Evolutionary conservation across 2,329 filamentous ascomycete genomes (phyloP).

Genomic region (Trichoderma citrinoviride): DNA sequence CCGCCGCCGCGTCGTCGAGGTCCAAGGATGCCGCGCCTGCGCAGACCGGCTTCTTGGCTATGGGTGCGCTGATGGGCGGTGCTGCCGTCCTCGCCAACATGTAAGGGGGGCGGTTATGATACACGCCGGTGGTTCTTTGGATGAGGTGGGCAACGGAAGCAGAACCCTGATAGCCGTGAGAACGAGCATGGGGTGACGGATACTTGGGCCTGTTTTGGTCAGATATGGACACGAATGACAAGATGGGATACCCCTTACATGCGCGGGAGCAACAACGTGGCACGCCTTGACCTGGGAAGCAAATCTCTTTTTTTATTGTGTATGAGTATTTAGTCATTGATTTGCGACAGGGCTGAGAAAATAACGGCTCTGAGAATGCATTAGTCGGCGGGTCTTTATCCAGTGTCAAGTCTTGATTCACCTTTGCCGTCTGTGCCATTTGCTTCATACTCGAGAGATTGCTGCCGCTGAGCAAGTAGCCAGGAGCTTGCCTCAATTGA

Average conservation of each 20-base stretch:
- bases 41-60: conserved; percentile 43
- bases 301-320: background rate
- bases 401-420: conserved; percentile 7
- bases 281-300: background rate
- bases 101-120: conserved; percentile 31
- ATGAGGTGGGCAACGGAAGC: background rate
- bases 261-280: background rate
- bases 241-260: conserved; percentile 10
- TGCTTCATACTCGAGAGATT: background rate
- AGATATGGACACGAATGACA: background rate
- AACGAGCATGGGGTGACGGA: no score
- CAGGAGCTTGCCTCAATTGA: background rate
- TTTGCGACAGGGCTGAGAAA: background rate
- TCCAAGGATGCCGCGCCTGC: conserved; percentile 31
- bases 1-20: conserved; percentile 24
- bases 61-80: conserved; percentile 49
- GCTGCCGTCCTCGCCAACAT: conserved; percentile 46
- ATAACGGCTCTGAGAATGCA: conserved; percentile 14
- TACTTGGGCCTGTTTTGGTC: background rate
- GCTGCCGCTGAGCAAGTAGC: background rate
- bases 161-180: no score
- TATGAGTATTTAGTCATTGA: background rate
- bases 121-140: background rate
- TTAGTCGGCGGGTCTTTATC: conserved; percentile 8
- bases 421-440: background rate